Evolutionary conservation across 2,329 filamentous ascomycete species (phyloP), one percentile per base, ranked within the genome.

Genomic region (Cladobotryum protrusum): DNA sequence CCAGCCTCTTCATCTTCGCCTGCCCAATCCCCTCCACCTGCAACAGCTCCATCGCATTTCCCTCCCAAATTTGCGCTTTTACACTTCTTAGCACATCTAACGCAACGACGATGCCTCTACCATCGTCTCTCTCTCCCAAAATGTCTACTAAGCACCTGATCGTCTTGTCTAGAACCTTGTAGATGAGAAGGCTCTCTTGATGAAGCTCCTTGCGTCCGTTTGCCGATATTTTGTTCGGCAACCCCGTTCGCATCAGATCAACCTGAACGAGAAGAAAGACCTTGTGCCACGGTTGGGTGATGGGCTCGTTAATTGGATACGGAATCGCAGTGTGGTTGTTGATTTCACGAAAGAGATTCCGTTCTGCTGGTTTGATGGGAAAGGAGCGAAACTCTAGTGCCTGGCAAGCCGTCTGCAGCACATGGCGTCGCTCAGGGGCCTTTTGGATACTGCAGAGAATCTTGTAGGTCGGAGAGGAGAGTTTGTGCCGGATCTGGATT

Each of bases 21-120:
- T 82, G 73, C 0, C 93, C 93, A 53, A 97, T 79, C 3, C 83
- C 79, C 0, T 87, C 82, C 2, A 99, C 77, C 64, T 97, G 92
- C 53, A 86, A 86, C 61, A 99, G 78, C 57, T 96, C 87, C 18
- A 86, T 74, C 0, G 87, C 81, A 2, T 83, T 87, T 33, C 86
- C 83, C 60, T 99, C 93, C 93, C 91, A 96, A 1, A 76, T 74
- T 1, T 78, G 80, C 2, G 90, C 87, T 18, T 81, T 78, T 46
- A 97, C 70, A 56, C 88, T 89, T 50, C 92, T 78, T 43, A 86
- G 78, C 5, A 97, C 76, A 60, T 92, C 86, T 2, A 97, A 75
- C 5, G 86, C 86, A 53, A 83, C 82, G 24, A 78, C 78, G 2
- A 82, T 76, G 2, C 85, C 78, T 4, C 82, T 66, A 0, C 87